These are phyloP conservation scores for Eucalyptus pauciflora DNA, from an alignment of 345 rosid species.

Conservation along the genomic window DNA sequence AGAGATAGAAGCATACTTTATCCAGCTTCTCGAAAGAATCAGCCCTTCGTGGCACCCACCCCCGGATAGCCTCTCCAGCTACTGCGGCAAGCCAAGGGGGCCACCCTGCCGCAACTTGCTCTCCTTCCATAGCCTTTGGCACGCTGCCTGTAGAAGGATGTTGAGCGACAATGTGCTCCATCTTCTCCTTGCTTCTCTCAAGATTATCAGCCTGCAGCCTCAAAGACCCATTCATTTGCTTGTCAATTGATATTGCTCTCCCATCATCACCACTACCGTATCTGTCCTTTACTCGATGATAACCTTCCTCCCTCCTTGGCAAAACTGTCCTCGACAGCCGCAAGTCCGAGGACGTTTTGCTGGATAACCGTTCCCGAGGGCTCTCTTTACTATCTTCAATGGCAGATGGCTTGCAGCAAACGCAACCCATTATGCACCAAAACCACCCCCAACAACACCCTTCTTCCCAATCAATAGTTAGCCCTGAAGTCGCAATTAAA, in stretches of 20 bases:
- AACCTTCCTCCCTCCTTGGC: conserved; percentile 68
- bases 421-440: conserved; percentile 65
- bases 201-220: conserved; percentile 41
- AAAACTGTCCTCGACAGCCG: conserved; percentile 48
- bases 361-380: conserved; percentile 58
- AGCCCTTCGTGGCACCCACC: conserved; percentile 95
- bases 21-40: conserved; percentile 96
- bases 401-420: conserved; percentile 81
- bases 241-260: conserved; percentile 44
- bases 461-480: conserved; percentile 18
- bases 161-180: conserved; percentile 30
- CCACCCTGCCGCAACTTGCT: conserved; percentile 98
- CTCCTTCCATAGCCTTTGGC: conserved; percentile 76
- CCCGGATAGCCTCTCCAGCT: conserved; percentile 94
- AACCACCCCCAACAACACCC: conserved; percentile 16
- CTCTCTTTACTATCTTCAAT: conserved; percentile 81
- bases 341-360: conserved; percentile 45
- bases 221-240: conserved; percentile 56
- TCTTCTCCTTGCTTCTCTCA: conserved; percentile 65
- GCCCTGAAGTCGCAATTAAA: conserved; percentile 5
- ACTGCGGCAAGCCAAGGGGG: conserved; percentile 95
- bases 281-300: conserved; percentile 33
- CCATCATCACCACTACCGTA: conserved; percentile 37
- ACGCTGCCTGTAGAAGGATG: conserved; percentile 53
- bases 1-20: conserved; percentile 48